Percentiles rank a stretch among this genome's conserved stretches.
Conservation (phyloP, 2,329 filamentous ascomycete species). For the Chrysoporthe deuterocubensis region DNA sequence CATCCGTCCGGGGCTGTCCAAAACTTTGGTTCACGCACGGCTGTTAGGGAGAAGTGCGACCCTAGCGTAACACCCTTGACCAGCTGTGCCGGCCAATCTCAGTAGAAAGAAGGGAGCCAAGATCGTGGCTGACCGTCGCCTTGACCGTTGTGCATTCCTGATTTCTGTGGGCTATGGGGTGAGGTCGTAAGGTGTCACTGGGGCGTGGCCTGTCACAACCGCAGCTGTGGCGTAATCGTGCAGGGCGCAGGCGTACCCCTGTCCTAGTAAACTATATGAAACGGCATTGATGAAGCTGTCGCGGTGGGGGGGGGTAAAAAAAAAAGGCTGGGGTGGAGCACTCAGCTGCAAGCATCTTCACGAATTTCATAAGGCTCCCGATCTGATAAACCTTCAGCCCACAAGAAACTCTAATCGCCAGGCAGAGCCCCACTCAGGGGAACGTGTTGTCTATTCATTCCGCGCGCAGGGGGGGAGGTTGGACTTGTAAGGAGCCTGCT, state of each 20-base stretch:
- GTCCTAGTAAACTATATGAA: background rate
- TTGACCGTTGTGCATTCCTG: background rate
- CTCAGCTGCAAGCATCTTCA: too few relatives aligned
- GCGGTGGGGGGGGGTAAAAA: too few relatives aligned
- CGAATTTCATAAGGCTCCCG: too few relatives aligned
- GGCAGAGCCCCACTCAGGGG: too few relatives aligned
- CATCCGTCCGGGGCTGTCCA: background rate
- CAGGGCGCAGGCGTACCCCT: background rate
- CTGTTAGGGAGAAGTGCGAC: background rate
- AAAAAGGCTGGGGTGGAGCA: too few relatives aligned
- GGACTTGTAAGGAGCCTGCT: too few relatives aligned
- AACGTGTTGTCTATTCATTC: too few relatives aligned
- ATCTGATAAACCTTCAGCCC: too few relatives aligned
- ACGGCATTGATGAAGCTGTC: background rate
- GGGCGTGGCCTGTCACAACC: background rate
- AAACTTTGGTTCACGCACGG: background rate
- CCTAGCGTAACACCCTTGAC: background rate
- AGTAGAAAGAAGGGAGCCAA: background rate
- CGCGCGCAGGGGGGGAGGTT: too few relatives aligned
- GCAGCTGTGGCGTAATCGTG: slow-evolving; percentile 3
- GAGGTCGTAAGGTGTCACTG: background rate
- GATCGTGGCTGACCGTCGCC: background rate
- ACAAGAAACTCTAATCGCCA: too few relatives aligned
- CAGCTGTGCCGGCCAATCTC: background rate
- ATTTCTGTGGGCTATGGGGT: background rate